Base-by-base conservation (phyloP, 2,329 filamentous ascomycete species). In the Paracoccidioides brasiliensis region DNA sequence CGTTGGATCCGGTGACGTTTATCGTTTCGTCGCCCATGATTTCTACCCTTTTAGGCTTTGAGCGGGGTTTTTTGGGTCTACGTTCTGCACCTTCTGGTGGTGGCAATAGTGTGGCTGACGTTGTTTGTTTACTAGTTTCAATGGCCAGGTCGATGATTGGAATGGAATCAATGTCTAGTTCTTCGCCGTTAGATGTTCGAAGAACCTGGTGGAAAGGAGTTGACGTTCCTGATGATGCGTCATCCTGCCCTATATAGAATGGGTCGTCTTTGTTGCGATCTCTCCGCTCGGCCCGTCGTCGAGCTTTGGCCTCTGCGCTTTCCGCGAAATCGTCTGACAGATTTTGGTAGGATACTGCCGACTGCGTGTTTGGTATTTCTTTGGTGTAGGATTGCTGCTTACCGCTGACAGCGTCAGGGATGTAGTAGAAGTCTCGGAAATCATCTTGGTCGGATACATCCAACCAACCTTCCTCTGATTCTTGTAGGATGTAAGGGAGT, bases 71-170 rank as follows among this genome's bases (percentile, higher is more conserved):
- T 60, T 57, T 66, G 57, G 59, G 51, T 57, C 63, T 28, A 30
- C 37, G 28, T 32, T 54, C 53, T 63, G 59, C 52, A 66, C 55
- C 52, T 9, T n/a, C 35, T 50, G 46, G 60, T 55, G 30, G 22
- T 48, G 30, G 30, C 5, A n/a, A 4, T 15, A 32, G 8, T 48
- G 45, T 30, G 7, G 15, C 5, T 22, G 22, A 22, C 7, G 37
- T 38, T 7, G 37, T 7, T 38, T 56, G 58, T 33, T 69, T 70
- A 7, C 78, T 68, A 57, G 78, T 79, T 37, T 84, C 83, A 6
- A 96, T 78, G 59, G 94, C 84, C 49, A 98, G 78, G 67, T 95
- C 84, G 83, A 98, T 93, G 64, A 98, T 91, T 2, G 93, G 93
- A 63, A 98, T 98, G 1, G 88, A 82, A 70, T 98, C 93, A 45